phyloP scores from a whole-genome alignment of 495 filamentous ascomycete genomes.

The Talaromyces trachyspermus region DNA sequence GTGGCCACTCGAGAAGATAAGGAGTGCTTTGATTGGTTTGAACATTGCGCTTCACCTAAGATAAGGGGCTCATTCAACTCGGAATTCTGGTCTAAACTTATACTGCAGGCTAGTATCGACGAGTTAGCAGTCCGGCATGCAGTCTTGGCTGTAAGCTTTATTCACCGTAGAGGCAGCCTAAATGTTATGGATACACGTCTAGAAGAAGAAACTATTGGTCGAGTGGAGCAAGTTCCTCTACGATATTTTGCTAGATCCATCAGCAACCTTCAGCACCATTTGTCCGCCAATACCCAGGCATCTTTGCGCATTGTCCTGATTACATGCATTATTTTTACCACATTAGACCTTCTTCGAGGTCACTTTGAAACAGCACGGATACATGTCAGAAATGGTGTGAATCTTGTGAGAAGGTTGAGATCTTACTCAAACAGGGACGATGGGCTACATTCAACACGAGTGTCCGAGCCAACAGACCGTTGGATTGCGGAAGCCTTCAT shows the following conservation, averaged over 20 bases:
- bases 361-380: slow-evolving; percentile 16
- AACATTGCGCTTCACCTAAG: neutral
- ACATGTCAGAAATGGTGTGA: slow-evolving; percentile 15
- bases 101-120: slow-evolving; percentile 51
- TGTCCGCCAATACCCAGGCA: neutral
- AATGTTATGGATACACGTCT: neutral
- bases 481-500: slow-evolving; percentile 1
- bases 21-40: slow-evolving; percentile 4
- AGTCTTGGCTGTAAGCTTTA: slow-evolving; percentile 54
- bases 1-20: slow-evolving; percentile 3
- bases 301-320: slow-evolving; percentile 16
- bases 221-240: slow-evolving; percentile 38
- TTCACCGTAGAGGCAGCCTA: slow-evolving; percentile 27
- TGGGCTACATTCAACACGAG: neutral
- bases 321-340: slow-evolving; percentile 22
- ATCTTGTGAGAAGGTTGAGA: neutral
- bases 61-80: slow-evolving; percentile 51
- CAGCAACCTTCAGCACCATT: slow-evolving; percentile 19
- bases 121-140: slow-evolving; percentile 56
- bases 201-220: too few species aligned
- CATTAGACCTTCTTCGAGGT: slow-evolving; percentile 20
- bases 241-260: slow-evolving; percentile 52
- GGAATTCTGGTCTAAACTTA: slow-evolving; percentile 46
- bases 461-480: neutral
- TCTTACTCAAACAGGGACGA: neutral